Evolutionary conservation across 768 basidiomycete genomes (phyloP).

Genomic region (Xanthoconium purpureum): DNA sequence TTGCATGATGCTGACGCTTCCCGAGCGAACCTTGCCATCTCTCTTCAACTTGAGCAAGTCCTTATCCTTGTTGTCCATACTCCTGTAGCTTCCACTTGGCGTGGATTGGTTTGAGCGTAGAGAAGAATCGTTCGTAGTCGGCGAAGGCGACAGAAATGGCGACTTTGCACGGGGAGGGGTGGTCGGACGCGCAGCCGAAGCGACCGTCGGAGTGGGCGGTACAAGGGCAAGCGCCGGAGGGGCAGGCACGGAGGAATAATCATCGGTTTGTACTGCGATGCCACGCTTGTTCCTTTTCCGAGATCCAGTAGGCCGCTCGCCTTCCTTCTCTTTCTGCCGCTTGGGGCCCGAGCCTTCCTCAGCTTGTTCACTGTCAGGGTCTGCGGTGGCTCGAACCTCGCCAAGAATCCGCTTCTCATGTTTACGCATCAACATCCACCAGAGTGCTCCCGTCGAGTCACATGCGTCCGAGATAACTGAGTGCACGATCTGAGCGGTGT

Average conservation of each 20-base stretch:
- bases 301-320: constrained; percentile 19
- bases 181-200: constrained; percentile 36
- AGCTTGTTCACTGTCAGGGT: constrained; percentile 17
- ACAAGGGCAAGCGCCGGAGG: constrained; percentile 67
- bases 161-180: constrained; percentile 53
- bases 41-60: constrained; percentile 48
- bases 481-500: constrained; percentile 93
- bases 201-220: constrained; percentile 70
- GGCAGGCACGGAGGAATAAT: constrained; percentile 32
- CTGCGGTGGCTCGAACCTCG: constrained; percentile 28
- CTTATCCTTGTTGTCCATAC: constrained; percentile 47
- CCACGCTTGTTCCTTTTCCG: constrained; percentile 24
- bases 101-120: constrained; percentile 65
- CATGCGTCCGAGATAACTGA: constrained; percentile 90
- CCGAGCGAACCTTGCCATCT: constrained; percentile 64
- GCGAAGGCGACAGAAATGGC: constrained; percentile 56
- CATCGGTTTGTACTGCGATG: constrained; percentile 47
- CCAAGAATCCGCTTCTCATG: constrained; percentile 57
- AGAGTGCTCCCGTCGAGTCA: constrained; percentile 84
- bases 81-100: constrained; percentile 58
- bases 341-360: constrained; percentile 20
- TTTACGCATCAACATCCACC: constrained; percentile 94
- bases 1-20: constrained; percentile 95
- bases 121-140: constrained; percentile 47
- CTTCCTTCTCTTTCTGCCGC: constrained; percentile 33